These are phyloP conservation scores for Blastobotrys peoriensis DNA, from an alignment of 805 yeast genomes.

Conservation along the genomic window DNA sequence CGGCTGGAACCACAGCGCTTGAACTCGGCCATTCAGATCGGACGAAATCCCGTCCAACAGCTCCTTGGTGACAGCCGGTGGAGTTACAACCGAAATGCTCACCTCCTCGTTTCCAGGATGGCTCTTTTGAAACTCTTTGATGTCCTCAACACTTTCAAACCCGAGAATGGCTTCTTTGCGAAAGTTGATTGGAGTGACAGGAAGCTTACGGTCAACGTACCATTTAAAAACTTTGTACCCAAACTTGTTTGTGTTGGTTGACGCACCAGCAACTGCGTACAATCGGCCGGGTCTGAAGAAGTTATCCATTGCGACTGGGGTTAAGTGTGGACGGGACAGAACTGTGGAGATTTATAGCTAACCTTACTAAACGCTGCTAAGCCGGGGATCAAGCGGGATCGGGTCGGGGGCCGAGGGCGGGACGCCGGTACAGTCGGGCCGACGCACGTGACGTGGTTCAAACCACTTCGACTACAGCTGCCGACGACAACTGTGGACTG, in stretches of 20 bases:
- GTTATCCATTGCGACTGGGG: slow-evolving; percentile 22
- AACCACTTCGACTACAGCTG: too few species aligned
- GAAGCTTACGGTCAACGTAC: slow-evolving; percentile 53
- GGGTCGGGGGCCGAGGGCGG: too few species aligned
- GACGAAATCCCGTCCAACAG: slow-evolving; percentile 36
- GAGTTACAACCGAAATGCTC: slow-evolving; percentile 65
- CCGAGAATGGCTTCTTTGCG: slow-evolving; percentile 43
- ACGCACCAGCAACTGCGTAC: slow-evolving; percentile 69
- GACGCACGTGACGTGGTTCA: too few species aligned
- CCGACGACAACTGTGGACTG: too few species aligned
- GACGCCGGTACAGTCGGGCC: too few species aligned
- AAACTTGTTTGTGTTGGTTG: slow-evolving; percentile 54
- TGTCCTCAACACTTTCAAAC: slow-evolving; percentile 30
- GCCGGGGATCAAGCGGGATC: too few species aligned
- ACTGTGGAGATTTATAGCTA: too few species aligned
- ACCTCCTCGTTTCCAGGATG: slow-evolving; percentile 15
- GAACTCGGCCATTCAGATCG: slow-evolving; percentile 31
- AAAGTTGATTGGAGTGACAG: slow-evolving; percentile 65
- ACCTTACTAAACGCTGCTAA: too few species aligned
- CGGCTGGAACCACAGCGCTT: slow-evolving; percentile 78
- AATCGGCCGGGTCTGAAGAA: slow-evolving; percentile 49
- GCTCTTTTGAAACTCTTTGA: slow-evolving; percentile 25
- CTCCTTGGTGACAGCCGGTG: slow-evolving; percentile 54
- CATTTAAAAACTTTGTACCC: slow-evolving; percentile 66
- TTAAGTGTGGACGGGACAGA: too few species aligned